Evolutionary conservation across 1,284 basidiomycete species (phyloP).

Genomic region (Calocybe gambosa): DNA sequence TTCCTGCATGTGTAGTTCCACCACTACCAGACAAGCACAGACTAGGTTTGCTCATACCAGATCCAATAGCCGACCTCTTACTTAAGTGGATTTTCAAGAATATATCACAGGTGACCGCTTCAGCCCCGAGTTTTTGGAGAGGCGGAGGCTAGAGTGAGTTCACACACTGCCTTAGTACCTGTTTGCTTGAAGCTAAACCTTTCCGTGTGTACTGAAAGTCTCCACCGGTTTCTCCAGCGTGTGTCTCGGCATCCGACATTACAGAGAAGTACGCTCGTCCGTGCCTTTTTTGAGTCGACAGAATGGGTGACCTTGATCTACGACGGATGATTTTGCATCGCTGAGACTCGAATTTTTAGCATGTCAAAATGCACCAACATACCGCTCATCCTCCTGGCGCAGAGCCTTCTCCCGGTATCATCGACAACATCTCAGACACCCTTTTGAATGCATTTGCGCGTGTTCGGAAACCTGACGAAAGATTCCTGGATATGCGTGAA

Average conservation of each 20-base stretch:
- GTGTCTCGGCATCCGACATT: constrained; percentile 90
- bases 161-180: not conserved
- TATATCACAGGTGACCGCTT: constrained; percentile 98
- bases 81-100: constrained; percentile 43
- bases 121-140: constrained; percentile 94
- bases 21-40: constrained; percentile 96
- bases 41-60: constrained; percentile 56
- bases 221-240: constrained; percentile 90
- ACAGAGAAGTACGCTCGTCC: constrained; percentile 85
- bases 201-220: constrained; percentile 55
- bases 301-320: constrained; percentile 78
- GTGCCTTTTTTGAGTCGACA: constrained; percentile 91
- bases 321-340: constrained; percentile 7
- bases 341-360: constrained; percentile 38
- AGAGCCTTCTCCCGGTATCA: constrained; percentile 73
- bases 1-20: constrained; percentile 94
- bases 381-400: constrained; percentile 81
- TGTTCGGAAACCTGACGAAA: constrained; percentile 94
- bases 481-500: constrained; percentile 89
- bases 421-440: constrained; percentile 94
- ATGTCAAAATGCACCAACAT: constrained; percentile 94
- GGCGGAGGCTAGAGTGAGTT: constrained; percentile 80
- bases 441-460: constrained; percentile 93
- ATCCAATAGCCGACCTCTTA: not conserved
- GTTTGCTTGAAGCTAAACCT: constrained; percentile 9